Percentiles rank a stretch among this genome's conserved stretches.
These are phyloP conservation scores for Aspergillus calidoustus DNA, from an alignment of 2,329 filamentous ascomycete genomes.

Conservation along the genomic window DNA sequence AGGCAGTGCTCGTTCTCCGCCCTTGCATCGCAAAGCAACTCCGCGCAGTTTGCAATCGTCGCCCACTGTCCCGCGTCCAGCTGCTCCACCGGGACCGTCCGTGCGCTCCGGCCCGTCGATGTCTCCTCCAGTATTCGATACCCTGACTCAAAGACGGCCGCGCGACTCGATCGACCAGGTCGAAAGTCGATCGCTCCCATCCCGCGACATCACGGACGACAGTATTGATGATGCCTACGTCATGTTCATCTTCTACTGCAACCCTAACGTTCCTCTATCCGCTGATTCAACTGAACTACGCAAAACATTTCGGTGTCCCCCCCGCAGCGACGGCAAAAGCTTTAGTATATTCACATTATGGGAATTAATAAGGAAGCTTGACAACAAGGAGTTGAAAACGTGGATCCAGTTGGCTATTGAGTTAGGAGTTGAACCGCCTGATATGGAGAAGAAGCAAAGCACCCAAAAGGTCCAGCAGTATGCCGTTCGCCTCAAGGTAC, in stretches of 20 bases:
- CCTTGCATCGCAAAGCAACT: conserved; percentile 43
- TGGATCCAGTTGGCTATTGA: conserved; percentile 88
- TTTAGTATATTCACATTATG: conserved; percentile 80
- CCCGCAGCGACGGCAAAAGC: conserved; percentile 83
- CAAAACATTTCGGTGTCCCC: conserved; percentile 77
- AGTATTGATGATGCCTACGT: conserved; percentile 84
- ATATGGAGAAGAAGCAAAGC: conserved; percentile 81
- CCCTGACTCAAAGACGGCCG: conserved; percentile 33
- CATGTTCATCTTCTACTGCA: conserved; percentile 86
- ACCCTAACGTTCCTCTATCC: conserved; percentile 74
- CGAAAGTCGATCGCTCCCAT: conserved; percentile 63
- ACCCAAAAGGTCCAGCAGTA: conserved; percentile 95
- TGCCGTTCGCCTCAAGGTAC: conserved; percentile 84
- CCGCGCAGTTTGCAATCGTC: conserved; percentile 46
- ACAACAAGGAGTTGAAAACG: conserved; percentile 83
- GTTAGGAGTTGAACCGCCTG: conserved; percentile 85
- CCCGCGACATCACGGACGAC: conserved; percentile 68
- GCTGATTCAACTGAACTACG: conserved; percentile 72
- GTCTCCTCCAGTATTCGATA: conserved; percentile 45
- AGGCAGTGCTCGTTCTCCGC: conserved; percentile 42
- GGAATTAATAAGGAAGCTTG: conserved; percentile 76
- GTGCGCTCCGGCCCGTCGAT: conserved; percentile 44
- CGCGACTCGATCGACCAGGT: conserved; percentile 44
- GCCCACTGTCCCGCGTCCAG: conserved; percentile 38
- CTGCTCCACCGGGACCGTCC: conserved; percentile 30